Evolutionary conservation across 345 rosid genomes (phyloP).

Genomic region (Aethionema arabicum): DNA sequence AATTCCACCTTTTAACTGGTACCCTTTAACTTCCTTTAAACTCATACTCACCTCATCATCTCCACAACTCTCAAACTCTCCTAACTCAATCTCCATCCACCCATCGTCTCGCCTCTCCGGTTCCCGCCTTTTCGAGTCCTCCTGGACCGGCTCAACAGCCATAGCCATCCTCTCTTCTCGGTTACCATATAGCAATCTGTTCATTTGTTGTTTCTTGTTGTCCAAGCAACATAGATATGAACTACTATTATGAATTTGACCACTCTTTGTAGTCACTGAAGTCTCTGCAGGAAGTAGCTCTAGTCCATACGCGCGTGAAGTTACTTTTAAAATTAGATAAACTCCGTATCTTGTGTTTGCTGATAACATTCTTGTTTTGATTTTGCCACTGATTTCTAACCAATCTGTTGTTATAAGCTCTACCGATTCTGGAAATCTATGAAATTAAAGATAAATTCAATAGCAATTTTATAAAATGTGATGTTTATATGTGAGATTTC

Average conservation of each 20-base stretch:
- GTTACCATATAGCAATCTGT: conserved; percentile 23
- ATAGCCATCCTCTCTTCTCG: conserved; percentile 18
- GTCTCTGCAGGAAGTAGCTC: conserved; percentile 50
- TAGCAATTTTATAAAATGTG: no score
- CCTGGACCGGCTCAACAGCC: not conserved
- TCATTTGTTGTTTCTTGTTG: conserved; percentile 35
- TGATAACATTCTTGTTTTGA: conserved; percentile 37
- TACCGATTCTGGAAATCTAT: conserved; percentile 49
- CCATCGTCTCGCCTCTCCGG: conserved; percentile 49
- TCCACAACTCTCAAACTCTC: conserved; percentile 48
- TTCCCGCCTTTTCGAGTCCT: conserved; percentile 11
- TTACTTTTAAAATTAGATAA: conserved; percentile 45
- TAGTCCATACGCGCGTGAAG: conserved; percentile 48
- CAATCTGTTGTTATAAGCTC: conserved; percentile 42
- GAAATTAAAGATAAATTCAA: no score
- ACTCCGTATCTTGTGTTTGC: conserved; percentile 53
- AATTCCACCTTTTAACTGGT: conserved; percentile 72
- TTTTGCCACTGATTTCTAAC: conserved; percentile 48
- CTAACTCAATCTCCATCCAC: conserved; percentile 82
- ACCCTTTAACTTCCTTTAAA: conserved; percentile 67
- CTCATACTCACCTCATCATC: conserved; percentile 50
- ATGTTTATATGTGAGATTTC: no score
- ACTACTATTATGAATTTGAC: not conserved
- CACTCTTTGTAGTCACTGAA: conserved; percentile 33
- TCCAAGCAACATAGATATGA: conserved; percentile 32